Percentiles rank a stretch among this genome's conserved stretches.
Conservation (phyloP, 441 rosid species). For the Macaranga tanarius region DNA sequence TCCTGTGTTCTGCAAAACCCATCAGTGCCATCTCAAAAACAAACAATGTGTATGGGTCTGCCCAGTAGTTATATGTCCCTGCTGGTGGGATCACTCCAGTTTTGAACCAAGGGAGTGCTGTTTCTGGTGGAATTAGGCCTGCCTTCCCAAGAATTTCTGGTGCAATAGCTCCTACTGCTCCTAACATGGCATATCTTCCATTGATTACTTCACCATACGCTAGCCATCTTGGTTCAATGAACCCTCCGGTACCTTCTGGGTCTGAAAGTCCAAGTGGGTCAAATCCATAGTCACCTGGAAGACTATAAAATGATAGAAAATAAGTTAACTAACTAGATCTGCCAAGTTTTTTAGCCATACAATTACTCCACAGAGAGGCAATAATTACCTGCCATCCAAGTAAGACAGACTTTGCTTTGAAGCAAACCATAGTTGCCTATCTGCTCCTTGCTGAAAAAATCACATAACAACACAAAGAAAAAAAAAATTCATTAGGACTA, state of each 20-base stretch:
- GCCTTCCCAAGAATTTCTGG: constrained; percentile 85
- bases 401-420: constrained; percentile 82
- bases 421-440: constrained; percentile 91
- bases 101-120: constrained; percentile 92
- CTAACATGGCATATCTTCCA: constrained; percentile 84
- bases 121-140: constrained; percentile 74
- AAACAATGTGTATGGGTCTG: constrained; percentile 78
- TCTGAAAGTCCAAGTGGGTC: constrained; percentile 98
- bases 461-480: background rate
- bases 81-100: constrained; percentile 96
- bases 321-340: background rate
- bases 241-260: constrained; percentile 93
- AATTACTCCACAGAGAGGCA: too few species aligned
- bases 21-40: constrained; percentile 85
- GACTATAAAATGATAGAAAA: constrained; percentile 36
- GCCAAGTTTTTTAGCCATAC: background rate
- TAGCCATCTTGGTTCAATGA: constrained; percentile 92
- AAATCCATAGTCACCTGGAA: constrained; percentile 93
- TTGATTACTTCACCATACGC: constrained; percentile 91
- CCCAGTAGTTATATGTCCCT: constrained; percentile 92
- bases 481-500: background rate
- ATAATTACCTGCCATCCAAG: constrained; percentile 86
- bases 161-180: constrained; percentile 74
- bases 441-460: constrained; percentile 66
- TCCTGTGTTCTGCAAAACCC: constrained; percentile 97